Conservation (phyloP, 306 rosid genomes). For the Neltuma alba region DNA sequence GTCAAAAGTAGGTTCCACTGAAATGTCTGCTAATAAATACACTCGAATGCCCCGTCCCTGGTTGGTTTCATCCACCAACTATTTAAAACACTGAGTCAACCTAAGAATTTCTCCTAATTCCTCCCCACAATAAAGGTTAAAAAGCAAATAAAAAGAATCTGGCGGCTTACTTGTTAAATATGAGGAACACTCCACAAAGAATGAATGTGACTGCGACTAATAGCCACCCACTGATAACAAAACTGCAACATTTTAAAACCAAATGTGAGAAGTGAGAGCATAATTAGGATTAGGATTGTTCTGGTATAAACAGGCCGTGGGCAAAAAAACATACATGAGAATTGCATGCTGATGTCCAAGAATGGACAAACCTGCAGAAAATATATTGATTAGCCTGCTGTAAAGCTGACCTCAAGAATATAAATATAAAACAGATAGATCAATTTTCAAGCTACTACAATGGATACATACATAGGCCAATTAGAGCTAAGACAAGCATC, state of each 20-base stretch:
- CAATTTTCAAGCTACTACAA: slow-evolving; percentile 16
- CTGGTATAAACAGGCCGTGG: background rate
- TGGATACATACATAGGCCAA: slow-evolving; percentile 70
- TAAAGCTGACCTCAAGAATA: slow-evolving; percentile 11
- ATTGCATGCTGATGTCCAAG: slow-evolving; percentile 79
- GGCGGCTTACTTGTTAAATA: slow-evolving; percentile 71
- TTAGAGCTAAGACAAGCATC: slow-evolving; percentile 73
- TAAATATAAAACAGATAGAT: background rate
- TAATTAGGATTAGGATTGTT: slow-evolving; percentile 11
- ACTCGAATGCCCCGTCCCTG: background rate
- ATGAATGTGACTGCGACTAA: slow-evolving; percentile 77
- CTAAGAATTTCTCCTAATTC: background rate
- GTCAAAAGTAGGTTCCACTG: background rate
- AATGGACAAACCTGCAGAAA: slow-evolving; percentile 70
- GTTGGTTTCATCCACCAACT: background rate
- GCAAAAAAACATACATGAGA: slow-evolving; percentile 59
- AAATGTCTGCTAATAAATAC: background rate
- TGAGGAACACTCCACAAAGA: slow-evolving; percentile 81
- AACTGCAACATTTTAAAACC: slow-evolving; percentile 58
- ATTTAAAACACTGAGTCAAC: background rate
- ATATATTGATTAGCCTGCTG: slow-evolving; percentile 32
- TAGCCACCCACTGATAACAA: slow-evolving; percentile 84
- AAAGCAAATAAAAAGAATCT: slow-evolving; percentile 1
- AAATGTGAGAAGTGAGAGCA: slow-evolving; percentile 13
- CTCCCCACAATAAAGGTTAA: background rate